These are phyloP conservation scores for Plasmodium billcollinsi DNA, from an alignment of 169 alveolate genomes.

Conservation along the genomic window DNA sequence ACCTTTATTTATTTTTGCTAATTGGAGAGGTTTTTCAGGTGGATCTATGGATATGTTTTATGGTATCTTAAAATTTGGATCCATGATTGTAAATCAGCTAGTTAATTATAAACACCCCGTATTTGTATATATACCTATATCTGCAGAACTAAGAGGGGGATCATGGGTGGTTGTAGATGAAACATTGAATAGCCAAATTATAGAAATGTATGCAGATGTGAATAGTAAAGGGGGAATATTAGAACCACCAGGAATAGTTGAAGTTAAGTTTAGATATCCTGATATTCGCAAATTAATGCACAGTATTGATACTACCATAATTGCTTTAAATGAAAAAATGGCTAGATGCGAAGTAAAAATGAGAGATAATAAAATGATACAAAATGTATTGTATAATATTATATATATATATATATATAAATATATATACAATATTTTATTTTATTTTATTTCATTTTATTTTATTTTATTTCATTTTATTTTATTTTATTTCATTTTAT, in stretches of 20 bases:
- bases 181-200: slow-evolving; percentile 85
- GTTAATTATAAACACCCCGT: slow-evolving; percentile 88
- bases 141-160: slow-evolving; percentile 89
- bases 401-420: no score
- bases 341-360: slow-evolving; percentile 33
- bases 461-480: background rate
- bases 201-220: slow-evolving; percentile 90
- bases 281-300: slow-evolving; percentile 82
- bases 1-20: slow-evolving; percentile 88
- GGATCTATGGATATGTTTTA: slow-evolving; percentile 89
- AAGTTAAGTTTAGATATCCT: slow-evolving; percentile 82
- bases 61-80: slow-evolving; percentile 87
- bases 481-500: no score
- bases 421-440: background rate
- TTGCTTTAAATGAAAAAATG: slow-evolving; percentile 60
- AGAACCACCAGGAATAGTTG: slow-evolving; percentile 89
- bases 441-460: background rate
- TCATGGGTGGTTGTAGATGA: slow-evolving; percentile 92
- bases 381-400: background rate
- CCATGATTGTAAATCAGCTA: slow-evolving; percentile 88
- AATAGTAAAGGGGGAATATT: slow-evolving; percentile 87
- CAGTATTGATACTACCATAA: slow-evolving; percentile 78
- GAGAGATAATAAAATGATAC: background rate
- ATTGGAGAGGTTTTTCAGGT: slow-evolving; percentile 89
- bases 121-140: slow-evolving; percentile 88